Evolutionary conservation across 352 stramenopile species (phyloP).

Genomic region (Sclerospora graminicola): DNA sequence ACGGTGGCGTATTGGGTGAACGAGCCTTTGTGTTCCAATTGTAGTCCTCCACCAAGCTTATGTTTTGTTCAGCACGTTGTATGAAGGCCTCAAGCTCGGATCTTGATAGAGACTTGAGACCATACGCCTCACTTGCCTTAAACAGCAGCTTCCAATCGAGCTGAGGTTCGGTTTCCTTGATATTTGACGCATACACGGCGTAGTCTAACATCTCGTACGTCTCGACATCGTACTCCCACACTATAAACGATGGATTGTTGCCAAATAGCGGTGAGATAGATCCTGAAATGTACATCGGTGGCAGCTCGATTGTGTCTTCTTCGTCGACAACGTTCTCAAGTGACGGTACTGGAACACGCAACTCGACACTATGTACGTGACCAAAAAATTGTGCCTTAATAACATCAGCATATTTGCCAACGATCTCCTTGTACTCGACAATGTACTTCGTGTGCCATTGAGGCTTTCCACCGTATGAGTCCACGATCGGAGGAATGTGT

Average conservation of each 20-base stretch:
- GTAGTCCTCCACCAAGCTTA: conserved; percentile 52
- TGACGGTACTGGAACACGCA: conserved; percentile 47
- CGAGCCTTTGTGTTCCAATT: conserved; percentile 82
- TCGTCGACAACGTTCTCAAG: conserved; percentile 10
- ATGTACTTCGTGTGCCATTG: conserved; percentile 87
- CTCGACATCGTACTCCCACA: conserved; percentile 66
- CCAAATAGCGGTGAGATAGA: conserved; percentile 87
- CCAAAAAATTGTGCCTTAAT: conserved; percentile 88
- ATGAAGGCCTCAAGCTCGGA: conserved; percentile 34
- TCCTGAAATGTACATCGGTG: conserved; percentile 77
- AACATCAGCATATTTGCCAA: conserved; percentile 54
- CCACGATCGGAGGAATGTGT: conserved; percentile 88
- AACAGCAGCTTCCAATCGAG: conserved; percentile 58
- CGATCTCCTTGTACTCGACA: conserved; percentile 66
- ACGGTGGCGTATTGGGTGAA: conserved; percentile 37
- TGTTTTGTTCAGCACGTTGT: conserved; percentile 35
- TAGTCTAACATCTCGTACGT: conserved; percentile 77
- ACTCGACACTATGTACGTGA: conserved; percentile 90
- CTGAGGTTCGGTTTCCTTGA: conserved; percentile 35
- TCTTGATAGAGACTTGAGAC: conserved; percentile 36
- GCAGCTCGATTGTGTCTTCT: conserved; percentile 19
- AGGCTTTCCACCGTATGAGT: conserved; percentile 81
- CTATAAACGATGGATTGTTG: conserved; percentile 89
- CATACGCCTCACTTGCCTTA: conserved; percentile 46
- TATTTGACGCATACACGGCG: conserved; percentile 65